Conservation (phyloP, 805 yeast species). For the Candida chilensis region DNA sequence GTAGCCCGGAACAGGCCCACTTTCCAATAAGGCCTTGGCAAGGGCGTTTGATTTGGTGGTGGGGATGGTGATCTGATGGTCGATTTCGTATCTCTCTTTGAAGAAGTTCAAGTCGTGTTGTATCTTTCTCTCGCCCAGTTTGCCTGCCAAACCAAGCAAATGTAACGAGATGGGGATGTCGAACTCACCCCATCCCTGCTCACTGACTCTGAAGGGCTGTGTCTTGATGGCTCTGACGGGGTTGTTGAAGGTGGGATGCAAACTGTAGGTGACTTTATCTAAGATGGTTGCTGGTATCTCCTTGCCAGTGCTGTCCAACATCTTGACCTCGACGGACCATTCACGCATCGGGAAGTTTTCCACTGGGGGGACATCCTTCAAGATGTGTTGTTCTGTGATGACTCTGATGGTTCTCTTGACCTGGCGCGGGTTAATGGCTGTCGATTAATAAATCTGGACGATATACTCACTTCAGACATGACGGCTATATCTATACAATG, state of each 20-base stretch:
- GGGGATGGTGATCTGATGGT: conserved; percentile 72
- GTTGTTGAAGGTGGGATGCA: conserved; percentile 91
- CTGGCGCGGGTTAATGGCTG: no score
- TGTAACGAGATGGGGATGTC: conserved; percentile 77
- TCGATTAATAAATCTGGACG: no score
- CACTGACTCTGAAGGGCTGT: conserved; percentile 81
- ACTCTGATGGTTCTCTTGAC: conserved; percentile 83
- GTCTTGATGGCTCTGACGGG: conserved; percentile 77
- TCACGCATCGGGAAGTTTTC: conserved; percentile 91
- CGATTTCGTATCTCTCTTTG: conserved; percentile 67
- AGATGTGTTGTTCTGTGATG: conserved; percentile 76
- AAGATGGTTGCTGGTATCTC: conserved; percentile 81
- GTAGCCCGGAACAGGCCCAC: conserved; percentile 78
- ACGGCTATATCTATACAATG: no score
- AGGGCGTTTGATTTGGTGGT: conserved; percentile 60
- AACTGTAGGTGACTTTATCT: conserved; percentile 86
- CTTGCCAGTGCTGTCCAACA: conserved; percentile 73
- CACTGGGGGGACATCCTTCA: conserved; percentile 75
- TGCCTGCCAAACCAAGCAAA: conserved; percentile 53
- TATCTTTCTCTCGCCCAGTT: conserved; percentile 80
- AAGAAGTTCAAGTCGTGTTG: conserved; percentile 85
- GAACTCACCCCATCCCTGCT: conserved; percentile 98
- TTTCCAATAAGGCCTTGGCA: conserved; percentile 63
- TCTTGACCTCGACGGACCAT: conserved; percentile 75
- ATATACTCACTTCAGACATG: no score